Percentiles rank a stretch among this genome's conserved stretches.
These are phyloP conservation scores for Tylopilus cervinicoccineus DNA, from an alignment of 768 basidiomycete genomes.

Conservation along the genomic window DNA sequence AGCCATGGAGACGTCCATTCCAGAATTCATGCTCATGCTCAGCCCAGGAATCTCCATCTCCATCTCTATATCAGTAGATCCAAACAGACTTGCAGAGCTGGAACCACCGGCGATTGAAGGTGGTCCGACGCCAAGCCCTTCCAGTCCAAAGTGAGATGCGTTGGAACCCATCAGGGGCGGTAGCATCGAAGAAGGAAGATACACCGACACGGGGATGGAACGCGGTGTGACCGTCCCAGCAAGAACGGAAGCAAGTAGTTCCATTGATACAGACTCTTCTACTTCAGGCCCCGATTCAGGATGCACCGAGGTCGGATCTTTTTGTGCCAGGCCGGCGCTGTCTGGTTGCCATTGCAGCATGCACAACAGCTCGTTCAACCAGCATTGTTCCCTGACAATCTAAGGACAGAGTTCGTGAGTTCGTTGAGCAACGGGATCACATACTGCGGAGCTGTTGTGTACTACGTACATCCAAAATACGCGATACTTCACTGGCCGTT, in stretches of 20 bases:
- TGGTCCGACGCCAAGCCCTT: slow-evolving; percentile 24
- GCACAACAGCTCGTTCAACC: slow-evolving; percentile 71
- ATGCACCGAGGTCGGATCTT: not conserved
- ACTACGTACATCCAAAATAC: slow-evolving; percentile 61
- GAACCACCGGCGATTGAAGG: slow-evolving; percentile 22
- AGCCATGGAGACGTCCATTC: slow-evolving; percentile 29
- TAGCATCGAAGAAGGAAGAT: slow-evolving; percentile 42
- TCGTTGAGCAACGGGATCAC: not conserved
- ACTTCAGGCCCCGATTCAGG: slow-evolving; percentile 24
- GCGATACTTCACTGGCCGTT: slow-evolving; percentile 71
- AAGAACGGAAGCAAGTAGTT: slow-evolving; percentile 62
- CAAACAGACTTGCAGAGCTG: slow-evolving; percentile 27
- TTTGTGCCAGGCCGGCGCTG: not conserved
- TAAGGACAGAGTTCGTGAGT: not conserved
- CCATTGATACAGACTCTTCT: slow-evolving; percentile 39
- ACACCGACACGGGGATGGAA: slow-evolving; percentile 68
- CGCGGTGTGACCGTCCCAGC: slow-evolving; percentile 41
- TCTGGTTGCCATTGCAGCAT: slow-evolving; percentile 64
- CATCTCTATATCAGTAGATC: slow-evolving; percentile 30
- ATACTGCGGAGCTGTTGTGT: not conserved
- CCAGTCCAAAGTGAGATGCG: slow-evolving; percentile 27
- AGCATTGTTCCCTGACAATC: slow-evolving; percentile 76
- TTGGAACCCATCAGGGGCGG: slow-evolving; percentile 19
- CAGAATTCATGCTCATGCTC: slow-evolving; percentile 33
- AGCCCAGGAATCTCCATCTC: slow-evolving; percentile 35